Base-by-base conservation (phyloP, 176 grass and related monocot species). In the Aegilops sharonensis region DNA sequence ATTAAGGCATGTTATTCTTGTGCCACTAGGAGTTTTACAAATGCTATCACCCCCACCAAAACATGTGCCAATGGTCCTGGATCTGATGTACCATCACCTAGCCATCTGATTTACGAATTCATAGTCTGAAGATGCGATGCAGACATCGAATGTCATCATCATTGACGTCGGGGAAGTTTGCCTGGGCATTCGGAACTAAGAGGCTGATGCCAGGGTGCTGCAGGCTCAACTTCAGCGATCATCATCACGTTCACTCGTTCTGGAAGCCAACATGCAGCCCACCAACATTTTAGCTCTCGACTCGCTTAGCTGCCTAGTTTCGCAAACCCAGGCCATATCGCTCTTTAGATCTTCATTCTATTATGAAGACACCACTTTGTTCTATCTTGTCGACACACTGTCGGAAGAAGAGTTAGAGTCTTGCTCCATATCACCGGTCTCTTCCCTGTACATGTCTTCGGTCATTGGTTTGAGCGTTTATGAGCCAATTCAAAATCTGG, bases 401-500 rank as follows among this genome's bases (percentile, higher is more conserved):
- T 98, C 97, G 8, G 93, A 95, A 17, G 96, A 98, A 76, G 97
- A 98, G 79, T 95, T 98, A 8, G 92, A 98, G 50, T 91, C 93
- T 70, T 94, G 94, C 80, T 98, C 97, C 1, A 86, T 60, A 59
- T 98, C 93, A 31, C 94, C 94, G 3, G 77, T 91, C 82, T 98
- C 94, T 89, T 98, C 96, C 82, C 91, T 98, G 76, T 98, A 88
- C 96, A 98, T 98, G 85, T 98, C 96, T 84, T 94, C 96, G 18
- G 95, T 98, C 96, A 98, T 95, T 1, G 96, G 96, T 70, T 98
- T 98, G 93, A 0, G 96, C 97, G 66, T 98, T 98, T 81, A 98
- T 98, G 83, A 98, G 95, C 97, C 97, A 98, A 82, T 98, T 98
- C 42, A 90, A 98, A 74, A 98, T 95, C 97, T 95, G 83, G 82